Evolutionary conservation across 805 yeast genomes (phyloP).

Genomic region (Saccharomyces kudriavzevii): DNA sequence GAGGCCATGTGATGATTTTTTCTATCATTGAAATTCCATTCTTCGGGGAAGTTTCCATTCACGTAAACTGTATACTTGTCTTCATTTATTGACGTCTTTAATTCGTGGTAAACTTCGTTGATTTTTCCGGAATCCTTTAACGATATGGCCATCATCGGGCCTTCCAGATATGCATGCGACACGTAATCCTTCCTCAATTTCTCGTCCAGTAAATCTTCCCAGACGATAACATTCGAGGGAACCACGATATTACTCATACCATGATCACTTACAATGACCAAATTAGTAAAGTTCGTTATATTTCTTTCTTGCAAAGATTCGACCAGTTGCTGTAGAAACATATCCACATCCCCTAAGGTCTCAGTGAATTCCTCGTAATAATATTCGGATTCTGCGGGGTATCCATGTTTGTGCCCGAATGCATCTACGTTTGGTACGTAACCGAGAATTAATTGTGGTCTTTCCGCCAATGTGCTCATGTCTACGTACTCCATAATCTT

Average conservation of each 20-base stretch:
- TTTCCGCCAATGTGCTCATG: slow-evolving; percentile 30
- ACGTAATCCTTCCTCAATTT: slow-evolving; percentile 11
- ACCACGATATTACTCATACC: slow-evolving; percentile 85
- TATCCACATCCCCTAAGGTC: slow-evolving; percentile 51
- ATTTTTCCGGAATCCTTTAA: slow-evolving; percentile 5
- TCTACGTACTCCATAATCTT: slow-evolving; percentile 65
- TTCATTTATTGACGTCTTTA: slow-evolving; percentile 29
- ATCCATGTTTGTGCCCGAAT: slow-evolving; percentile 68
- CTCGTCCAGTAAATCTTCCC: slow-evolving; percentile 63
- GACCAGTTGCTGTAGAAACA: slow-evolving; percentile 44
- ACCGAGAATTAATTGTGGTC: slow-evolving; percentile 72
- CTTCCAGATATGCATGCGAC: slow-evolving; percentile 12
- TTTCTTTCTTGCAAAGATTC: slow-evolving; percentile 46
- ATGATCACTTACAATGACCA: slow-evolving; percentile 79
- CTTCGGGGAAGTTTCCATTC: slow-evolving; percentile 45
- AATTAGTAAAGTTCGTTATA: slow-evolving; percentile 56
- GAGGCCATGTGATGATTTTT: slow-evolving; percentile 61
- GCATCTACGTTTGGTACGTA: slow-evolving; percentile 79
- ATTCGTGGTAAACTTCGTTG: slow-evolving; percentile 38
- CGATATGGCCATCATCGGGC: slow-evolving; percentile 12
- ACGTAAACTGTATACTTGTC: slow-evolving; percentile 38
- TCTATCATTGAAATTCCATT: slow-evolving; percentile 28
- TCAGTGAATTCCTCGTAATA: slow-evolving; percentile 4
- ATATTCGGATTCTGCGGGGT: slow-evolving; percentile 43
- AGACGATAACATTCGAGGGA: slow-evolving; percentile 33